Evolutionary conservation across 1,284 basidiomycete species (phyloP).

Genomic region (Apiotrichum akiyoshidainum): DNA sequence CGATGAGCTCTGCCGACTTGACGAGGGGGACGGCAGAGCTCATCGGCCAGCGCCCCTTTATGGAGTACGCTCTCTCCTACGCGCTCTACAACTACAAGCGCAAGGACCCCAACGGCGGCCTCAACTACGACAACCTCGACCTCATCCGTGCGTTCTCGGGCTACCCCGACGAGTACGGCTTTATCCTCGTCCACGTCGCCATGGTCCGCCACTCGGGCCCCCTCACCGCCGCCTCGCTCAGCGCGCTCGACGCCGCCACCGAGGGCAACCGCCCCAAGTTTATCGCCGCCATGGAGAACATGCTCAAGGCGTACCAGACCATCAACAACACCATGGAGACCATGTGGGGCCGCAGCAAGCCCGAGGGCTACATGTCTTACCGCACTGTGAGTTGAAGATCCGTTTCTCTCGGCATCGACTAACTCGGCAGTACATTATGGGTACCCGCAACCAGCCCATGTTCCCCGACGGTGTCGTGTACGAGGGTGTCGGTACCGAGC

Average conservation of each 20-base stretch:
- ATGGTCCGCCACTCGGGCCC: slow-evolving; percentile 23
- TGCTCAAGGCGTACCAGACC: slow-evolving; percentile 16
- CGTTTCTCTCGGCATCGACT: background rate
- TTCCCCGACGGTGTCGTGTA: slow-evolving; percentile 23
- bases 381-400: slow-evolving; percentile 5
- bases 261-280: slow-evolving; percentile 17
- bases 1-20: no score
- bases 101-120: slow-evolving; percentile 10
- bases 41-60: slow-evolving; percentile 24
- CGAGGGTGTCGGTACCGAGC: slow-evolving; percentile 24
- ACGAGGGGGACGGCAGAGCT: slow-evolving; percentile 16
- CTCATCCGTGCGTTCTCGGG: slow-evolving; percentile 24
- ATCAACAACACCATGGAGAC: slow-evolving; percentile 23
- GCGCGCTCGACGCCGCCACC: slow-evolving; percentile 16
- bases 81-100: slow-evolving; percentile 25
- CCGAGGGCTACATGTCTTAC: slow-evolving; percentile 21
- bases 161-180: slow-evolving; percentile 22
- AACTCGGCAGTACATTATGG: slow-evolving; percentile 12
- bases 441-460: slow-evolving; percentile 22
- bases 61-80: slow-evolving; percentile 26
- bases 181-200: slow-evolving; percentile 24
- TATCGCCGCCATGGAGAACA: slow-evolving; percentile 14
- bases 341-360: slow-evolving; percentile 25
- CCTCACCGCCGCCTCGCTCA: slow-evolving; percentile 12
- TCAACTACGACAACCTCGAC: slow-evolving; percentile 23